A percentile compares a stretch with the other conserved stretches of the same genome.
Evolutionary conservation across 78 protist genomes (phyloP).

Genomic region (Cyanophora paradoxa): DNA sequence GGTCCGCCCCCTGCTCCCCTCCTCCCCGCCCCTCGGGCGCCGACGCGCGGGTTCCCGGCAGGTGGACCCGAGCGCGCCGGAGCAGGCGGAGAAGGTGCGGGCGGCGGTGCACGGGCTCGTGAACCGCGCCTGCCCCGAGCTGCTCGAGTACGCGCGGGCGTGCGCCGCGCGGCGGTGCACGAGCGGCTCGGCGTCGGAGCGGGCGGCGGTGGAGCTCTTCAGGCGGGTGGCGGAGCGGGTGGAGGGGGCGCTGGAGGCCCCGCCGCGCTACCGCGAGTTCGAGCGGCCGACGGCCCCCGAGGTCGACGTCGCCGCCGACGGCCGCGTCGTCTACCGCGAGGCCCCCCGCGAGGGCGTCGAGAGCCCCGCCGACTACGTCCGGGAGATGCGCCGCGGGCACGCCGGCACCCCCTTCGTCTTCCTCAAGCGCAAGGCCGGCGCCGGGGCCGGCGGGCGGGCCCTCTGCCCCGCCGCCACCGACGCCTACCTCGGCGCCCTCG

Average conservation of each 20-base stretch:
- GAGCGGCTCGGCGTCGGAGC: neutral
- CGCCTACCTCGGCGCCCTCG: conserved; percentile 24
- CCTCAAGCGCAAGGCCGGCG: neutral
- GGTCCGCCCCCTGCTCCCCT: too few relatives aligned
- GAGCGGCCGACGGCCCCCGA: neutral
- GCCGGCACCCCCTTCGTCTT: neutral
- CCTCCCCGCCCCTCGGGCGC: too few relatives aligned
- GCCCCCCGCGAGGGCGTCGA: conserved; percentile 2
- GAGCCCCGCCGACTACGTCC: conserved; percentile 1
- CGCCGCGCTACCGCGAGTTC: neutral
- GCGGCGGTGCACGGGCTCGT: too few relatives aligned
- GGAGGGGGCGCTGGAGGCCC: neutral
- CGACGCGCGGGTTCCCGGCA: too few relatives aligned
- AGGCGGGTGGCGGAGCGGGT: neutral
- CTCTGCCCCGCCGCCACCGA: too few relatives aligned
- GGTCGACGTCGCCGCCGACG: neutral
- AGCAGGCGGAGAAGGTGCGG: too few relatives aligned
- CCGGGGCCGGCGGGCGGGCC: too few relatives aligned
- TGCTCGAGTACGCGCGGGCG: too few relatives aligned
- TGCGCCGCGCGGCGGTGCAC: neutral
- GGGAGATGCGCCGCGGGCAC: conserved; percentile 16
- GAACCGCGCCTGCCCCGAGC: conserved; percentile 8
- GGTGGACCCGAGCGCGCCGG: too few relatives aligned
- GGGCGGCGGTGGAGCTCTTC: neutral
- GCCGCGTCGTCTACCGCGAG: conserved; percentile 5